Conservation (phyloP, 257 asterid genomes). For the Nicotiana noctiflora region DNA sequence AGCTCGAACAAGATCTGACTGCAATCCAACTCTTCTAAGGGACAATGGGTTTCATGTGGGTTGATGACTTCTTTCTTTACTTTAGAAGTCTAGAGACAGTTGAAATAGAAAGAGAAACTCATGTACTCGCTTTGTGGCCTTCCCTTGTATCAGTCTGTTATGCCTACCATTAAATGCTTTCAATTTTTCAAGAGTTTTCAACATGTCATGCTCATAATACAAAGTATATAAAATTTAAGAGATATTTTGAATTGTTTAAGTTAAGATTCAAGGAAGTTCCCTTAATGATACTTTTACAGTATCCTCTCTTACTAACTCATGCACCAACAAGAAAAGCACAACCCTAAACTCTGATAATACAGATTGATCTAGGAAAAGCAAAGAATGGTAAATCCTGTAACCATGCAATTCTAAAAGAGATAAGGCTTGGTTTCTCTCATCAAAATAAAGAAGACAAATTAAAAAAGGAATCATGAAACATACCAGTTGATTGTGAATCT, state of each 20-base stretch:
- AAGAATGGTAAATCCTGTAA: neutral
- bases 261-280: neutral
- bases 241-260: neutral
- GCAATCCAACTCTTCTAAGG: neutral
- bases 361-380: neutral
- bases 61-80: conserved; percentile 8
- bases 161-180: neutral
- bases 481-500: conserved; percentile 99
- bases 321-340: neutral
- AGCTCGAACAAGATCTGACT: neutral
- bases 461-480: neutral
- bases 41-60: neutral
- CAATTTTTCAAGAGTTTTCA: neutral
- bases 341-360: neutral
- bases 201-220: neutral
- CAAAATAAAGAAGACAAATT: neutral
- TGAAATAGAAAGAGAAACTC: neutral
- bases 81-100: neutral
- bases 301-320: neutral
- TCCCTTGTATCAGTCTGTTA: neutral
- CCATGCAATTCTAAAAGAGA: neutral
- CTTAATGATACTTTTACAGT: neutral
- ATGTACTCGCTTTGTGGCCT: neutral
- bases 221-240: neutral
- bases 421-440: neutral